phyloP scores from a whole-genome alignment of 2,329 filamentous ascomycete species.

The Ophiosphaerella narmari region DNA sequence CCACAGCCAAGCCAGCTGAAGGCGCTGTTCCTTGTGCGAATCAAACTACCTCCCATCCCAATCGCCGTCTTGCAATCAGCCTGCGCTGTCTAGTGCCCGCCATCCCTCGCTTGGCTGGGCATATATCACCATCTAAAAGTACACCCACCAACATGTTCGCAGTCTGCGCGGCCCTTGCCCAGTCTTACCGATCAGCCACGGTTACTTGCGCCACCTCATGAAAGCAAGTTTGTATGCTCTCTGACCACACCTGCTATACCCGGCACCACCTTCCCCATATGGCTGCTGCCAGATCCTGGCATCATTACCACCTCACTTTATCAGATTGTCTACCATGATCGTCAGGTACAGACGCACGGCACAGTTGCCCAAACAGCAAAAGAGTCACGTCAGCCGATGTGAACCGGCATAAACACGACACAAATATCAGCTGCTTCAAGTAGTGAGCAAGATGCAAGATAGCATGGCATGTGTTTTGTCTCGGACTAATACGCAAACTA shows the following conservation, averaged over 20 bases:
- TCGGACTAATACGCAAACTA: no score
- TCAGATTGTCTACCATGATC: neutral
- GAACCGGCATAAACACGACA: no score
- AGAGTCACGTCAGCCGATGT: no score
- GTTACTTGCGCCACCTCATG: conserved; percentile 1
- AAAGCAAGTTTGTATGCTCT: neutral
- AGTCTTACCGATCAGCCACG: conserved; percentile 2
- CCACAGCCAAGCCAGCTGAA: no score
- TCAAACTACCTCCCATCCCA: no score
- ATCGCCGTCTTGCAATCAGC: no score
- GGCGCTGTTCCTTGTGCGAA: no score
- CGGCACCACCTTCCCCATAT: conserved; percentile 2
- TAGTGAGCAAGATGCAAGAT: no score
- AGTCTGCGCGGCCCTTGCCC: neutral
- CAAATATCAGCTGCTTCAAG: no score
- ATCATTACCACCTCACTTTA: conserved; percentile 3
- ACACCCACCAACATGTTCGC: neutral
- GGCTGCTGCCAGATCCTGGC: neutral
- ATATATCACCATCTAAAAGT: neutral
- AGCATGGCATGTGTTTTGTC: no score
- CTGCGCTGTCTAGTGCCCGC: neutral
- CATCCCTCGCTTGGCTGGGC: neutral
- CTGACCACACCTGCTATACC: neutral
- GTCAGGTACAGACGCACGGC: conserved; percentile 1
- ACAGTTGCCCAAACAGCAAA: neutral